Evolutionary conservation across 2,329 filamentous ascomycete species (phyloP).

Genomic region (Fusarium poae): DNA sequence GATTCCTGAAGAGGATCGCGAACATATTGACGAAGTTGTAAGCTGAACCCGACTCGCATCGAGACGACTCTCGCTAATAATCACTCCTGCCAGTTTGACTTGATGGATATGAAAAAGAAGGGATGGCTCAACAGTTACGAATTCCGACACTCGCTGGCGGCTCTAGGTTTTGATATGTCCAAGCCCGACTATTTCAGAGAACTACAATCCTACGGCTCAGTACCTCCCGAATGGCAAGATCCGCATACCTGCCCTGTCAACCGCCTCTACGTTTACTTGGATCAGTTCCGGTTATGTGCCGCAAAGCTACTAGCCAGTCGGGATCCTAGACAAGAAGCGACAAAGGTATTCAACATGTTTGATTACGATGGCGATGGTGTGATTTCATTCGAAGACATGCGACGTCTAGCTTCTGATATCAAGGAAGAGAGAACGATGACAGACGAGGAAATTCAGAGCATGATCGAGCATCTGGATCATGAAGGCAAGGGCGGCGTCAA

Average conservation of each 20-base stretch:
- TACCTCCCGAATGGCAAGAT: slow-evolving; percentile 70
- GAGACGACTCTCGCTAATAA: slow-evolving; percentile 34
- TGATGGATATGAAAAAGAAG: slow-evolving; percentile 98
- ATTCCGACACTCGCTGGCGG: slow-evolving; percentile 95
- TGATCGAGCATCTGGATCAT: slow-evolving; percentile 98
- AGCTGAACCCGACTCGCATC: slow-evolving; percentile 52
- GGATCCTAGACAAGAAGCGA: slow-evolving; percentile 90
- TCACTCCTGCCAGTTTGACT: slow-evolving; percentile 74
- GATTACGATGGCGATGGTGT: slow-evolving; percentile 92
- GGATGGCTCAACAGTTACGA: slow-evolving; percentile 97
- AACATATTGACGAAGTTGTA: slow-evolving; percentile 95
- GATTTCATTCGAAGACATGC: slow-evolving; percentile 89
- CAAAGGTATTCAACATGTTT: slow-evolving; percentile 92
- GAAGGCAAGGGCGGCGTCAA: slow-evolving; percentile 87
- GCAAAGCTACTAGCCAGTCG: slow-evolving; percentile 83
- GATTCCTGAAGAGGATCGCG: slow-evolving; percentile 87
- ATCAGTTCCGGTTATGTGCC: slow-evolving; percentile 75
- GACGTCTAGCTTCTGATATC: slow-evolving; percentile 88
- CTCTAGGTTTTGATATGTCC: slow-evolving; percentile 90
- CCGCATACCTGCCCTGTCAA: slow-evolving; percentile 59
- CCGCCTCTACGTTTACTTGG: slow-evolving; percentile 64
- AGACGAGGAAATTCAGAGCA: slow-evolving; percentile 91
- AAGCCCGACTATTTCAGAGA: slow-evolving; percentile 87
- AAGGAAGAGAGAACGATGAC: slow-evolving; percentile 84
- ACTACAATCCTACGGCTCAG: slow-evolving; percentile 83